These are phyloP conservation scores for Mycena metata DNA, from an alignment of 768 basidiomycete genomes.

Conservation along the genomic window DNA sequence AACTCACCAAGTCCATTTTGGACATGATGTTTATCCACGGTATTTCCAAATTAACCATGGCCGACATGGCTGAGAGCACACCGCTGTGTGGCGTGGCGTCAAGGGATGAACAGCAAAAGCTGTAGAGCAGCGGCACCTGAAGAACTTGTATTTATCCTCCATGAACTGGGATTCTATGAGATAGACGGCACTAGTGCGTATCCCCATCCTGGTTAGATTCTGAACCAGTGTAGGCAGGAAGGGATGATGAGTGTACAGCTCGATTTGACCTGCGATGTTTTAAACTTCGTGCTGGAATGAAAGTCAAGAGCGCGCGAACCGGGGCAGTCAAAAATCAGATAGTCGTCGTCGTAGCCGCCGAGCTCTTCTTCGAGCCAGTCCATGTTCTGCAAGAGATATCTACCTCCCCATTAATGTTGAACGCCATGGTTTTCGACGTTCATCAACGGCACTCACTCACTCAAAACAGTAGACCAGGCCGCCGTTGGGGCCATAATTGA, in stretches of 20 bases:
- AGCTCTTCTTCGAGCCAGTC: conserved; percentile 99
- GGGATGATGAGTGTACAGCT: conserved; percentile 98
- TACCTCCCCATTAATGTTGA: conserved; percentile 47
- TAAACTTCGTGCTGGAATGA: conserved; percentile 22
- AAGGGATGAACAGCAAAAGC: conserved; percentile 8
- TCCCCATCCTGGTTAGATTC: conserved; percentile 78
- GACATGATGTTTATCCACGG: conserved; percentile 99
- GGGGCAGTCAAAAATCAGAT: conserved; percentile 93
- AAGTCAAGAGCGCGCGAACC: conserved; percentile 58
- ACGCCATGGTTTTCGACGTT: neutral
- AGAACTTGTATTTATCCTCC: conserved; percentile 99
- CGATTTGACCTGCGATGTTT: conserved; percentile 85
- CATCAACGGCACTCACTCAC: conserved; percentile 77
- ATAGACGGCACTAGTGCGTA: conserved; percentile 91
- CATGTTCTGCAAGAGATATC: conserved; percentile 96
- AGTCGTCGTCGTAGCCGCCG: conserved; percentile 95
- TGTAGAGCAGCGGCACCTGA: conserved; percentile 66
- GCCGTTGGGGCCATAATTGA: conserved; percentile 96
- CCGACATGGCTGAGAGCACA: conserved; percentile 97
- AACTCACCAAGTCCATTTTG: conserved; percentile 97
- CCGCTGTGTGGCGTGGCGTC: conserved; percentile 65
- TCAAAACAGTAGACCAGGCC: conserved; percentile 99
- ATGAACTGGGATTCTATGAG: conserved; percentile 99
- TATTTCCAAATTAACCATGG: conserved; percentile 97
- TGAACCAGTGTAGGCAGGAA: conserved; percentile 93